Base-by-base conservation (phyloP, 257 asterid species). In the Solanum boliviense region DNA sequence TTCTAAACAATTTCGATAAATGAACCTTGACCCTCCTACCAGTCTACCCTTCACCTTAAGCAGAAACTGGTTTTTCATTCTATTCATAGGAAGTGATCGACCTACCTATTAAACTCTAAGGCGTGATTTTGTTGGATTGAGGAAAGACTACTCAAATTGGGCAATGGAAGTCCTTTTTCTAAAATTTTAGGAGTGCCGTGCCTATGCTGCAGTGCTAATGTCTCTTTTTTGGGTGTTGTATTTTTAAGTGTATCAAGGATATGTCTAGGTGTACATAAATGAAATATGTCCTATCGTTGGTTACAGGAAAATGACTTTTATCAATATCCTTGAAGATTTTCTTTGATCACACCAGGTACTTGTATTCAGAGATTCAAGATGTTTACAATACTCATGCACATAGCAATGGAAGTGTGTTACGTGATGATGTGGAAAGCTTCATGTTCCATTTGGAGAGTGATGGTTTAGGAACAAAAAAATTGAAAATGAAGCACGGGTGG, bases 291-390 rank as follows among this genome's bases (percentile, higher is more conserved):
- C 36, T 25, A 41, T n/a, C 15, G 0, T 78, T 41, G 34, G 36
- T 41, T 44, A 44, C 60, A 44, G 27, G 39, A 27, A 78, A 78
- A 41, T 27, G 60, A 16, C 39, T 44, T 44, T 16, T 44, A 79
- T 46, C 67, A 74, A 5, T 81, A 16, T 38, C 38, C 81, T 89
- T 74, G 87, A 88, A 75, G 70, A 27, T 88, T 44, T 71, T 46
- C 58, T 82, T 88, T 83, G 62, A 87, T 89, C 89, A 52, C 35
- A 34, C 88, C 91, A 97, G 98, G 94, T 95, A 93, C 94, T 92
- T 97, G 86, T 95, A 95, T 86, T 39, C 91, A 21, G 95, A 95
- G 93, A 91, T 97, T 76, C 92, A 67, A 76, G 73, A 89, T 88
- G 81, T 90, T 65, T 46, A 76, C 87, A 65, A 84, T 86, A 89